Evolutionary conservation across 805 yeast genomes (phyloP).

Genomic region (Dipodascopsis tothii): DNA sequence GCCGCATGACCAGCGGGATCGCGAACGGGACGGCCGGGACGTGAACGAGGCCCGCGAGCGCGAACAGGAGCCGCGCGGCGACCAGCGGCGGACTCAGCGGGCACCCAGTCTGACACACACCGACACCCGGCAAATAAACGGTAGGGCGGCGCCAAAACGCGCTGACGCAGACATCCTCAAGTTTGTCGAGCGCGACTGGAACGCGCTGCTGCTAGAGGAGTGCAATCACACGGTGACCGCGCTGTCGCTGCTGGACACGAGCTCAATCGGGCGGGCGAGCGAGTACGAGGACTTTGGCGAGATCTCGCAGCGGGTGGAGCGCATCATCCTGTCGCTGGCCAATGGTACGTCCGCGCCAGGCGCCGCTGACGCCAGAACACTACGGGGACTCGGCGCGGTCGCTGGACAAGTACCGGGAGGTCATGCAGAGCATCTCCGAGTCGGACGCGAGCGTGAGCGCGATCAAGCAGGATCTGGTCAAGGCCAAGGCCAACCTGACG

Average conservation of each 20-base stretch:
- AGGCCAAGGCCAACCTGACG: conserved; percentile 45
- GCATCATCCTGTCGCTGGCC: conserved; percentile 59
- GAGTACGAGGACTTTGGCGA: conserved; percentile 58
- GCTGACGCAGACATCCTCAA: conserved; percentile 19
- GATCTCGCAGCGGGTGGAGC: conserved; percentile 50
- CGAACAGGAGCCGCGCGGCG: too few species aligned
- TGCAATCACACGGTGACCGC: conserved; percentile 84
- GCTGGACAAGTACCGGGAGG: conserved; percentile 73
- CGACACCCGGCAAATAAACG: too few species aligned
- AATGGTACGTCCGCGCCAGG: conserved; percentile 36
- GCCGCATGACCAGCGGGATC: too few species aligned
- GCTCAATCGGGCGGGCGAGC: conserved; percentile 86
- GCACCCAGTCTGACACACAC: too few species aligned
- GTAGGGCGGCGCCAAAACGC: neutral
- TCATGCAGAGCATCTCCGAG: conserved; percentile 54
- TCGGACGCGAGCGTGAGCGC: conserved; percentile 52
- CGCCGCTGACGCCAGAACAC: conserved; percentile 2
- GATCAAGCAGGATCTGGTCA: conserved; percentile 43
- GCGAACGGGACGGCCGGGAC: too few species aligned
- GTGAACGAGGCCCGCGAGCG: too few species aligned
- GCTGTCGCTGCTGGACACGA: conserved; percentile 69
- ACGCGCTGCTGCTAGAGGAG: conserved; percentile 42
- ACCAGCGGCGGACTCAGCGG: too few species aligned
- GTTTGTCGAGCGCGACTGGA: conserved; percentile 41
- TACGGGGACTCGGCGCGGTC: conserved; percentile 36